Conservation (phyloP, 1,284 basidiomycete genomes). For the Rhodotorula glutinis region DNA sequence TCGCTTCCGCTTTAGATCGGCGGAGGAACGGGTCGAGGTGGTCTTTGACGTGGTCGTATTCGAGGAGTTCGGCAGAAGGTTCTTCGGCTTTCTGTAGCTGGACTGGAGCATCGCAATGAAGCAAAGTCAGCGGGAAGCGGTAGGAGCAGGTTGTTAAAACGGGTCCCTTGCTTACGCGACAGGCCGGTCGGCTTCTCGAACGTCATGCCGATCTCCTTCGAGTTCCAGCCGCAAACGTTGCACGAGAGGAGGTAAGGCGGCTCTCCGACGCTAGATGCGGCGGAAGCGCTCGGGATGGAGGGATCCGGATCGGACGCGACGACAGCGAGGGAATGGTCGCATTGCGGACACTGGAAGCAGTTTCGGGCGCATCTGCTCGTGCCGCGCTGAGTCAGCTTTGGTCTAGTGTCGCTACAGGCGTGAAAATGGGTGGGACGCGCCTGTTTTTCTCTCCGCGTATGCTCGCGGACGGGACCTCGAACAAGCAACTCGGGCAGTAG, state of each 20-base stretch:
- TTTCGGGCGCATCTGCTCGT: conserved; percentile 90
- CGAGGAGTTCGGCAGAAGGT: conserved; percentile 73
- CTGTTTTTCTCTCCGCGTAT: conserved; percentile 93
- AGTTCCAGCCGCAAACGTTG: conserved; percentile 92
- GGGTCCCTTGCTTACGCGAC: conserved; percentile 47
- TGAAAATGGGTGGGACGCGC: conserved; percentile 52
- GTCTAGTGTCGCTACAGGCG: neutral
- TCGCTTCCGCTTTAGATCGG: conserved; percentile 46
- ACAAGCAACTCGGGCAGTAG: conserved; percentile 98
- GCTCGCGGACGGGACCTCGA: conserved; percentile 94
- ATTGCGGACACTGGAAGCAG: conserved; percentile 93
- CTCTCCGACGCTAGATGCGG: conserved; percentile 59
- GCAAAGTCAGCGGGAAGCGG: no score
- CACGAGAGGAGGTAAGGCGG: conserved; percentile 89
- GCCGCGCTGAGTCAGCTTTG: no score
- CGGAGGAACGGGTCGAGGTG: conserved; percentile 80
- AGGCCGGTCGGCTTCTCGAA: conserved; percentile 96
- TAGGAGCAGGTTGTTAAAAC: no score
- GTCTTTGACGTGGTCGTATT: conserved; percentile 88
- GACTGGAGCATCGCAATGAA: conserved; percentile 53
- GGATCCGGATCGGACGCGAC: conserved; percentile 74
- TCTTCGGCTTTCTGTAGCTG: conserved; percentile 85
- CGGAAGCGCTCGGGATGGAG: conserved; percentile 52
- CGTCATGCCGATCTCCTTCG: conserved; percentile 78
- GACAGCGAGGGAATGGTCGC: conserved; percentile 79